Conservation (phyloP, 2,329 filamentous ascomycete species). For the Diplodia seriata region DNA sequence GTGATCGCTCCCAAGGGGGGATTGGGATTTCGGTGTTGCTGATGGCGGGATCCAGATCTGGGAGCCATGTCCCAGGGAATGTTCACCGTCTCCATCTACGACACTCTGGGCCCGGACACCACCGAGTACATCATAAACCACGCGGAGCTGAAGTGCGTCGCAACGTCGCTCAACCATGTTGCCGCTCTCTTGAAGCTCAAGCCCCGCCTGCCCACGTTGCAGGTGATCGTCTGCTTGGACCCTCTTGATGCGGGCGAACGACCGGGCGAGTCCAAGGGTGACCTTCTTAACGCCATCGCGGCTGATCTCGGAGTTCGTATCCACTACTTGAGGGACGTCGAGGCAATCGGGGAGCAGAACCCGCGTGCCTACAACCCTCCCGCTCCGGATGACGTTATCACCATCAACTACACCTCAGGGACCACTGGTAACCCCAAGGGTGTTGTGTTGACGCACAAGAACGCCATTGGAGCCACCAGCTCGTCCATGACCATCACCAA, state of each 20-base stretch:
- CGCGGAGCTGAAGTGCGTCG: slow-evolving; percentile 75
- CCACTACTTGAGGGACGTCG: slow-evolving; percentile 80
- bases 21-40: background rate
- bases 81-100: slow-evolving; percentile 92
- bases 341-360: slow-evolving; percentile 76
- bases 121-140: slow-evolving; percentile 98
- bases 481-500: slow-evolving; percentile 62
- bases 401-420: slow-evolving; percentile 90
- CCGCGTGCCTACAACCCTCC: slow-evolving; percentile 76
- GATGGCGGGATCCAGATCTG: slow-evolving; percentile 65
- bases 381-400: slow-evolving; percentile 76
- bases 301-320: slow-evolving; percentile 76
- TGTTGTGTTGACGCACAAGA: slow-evolving; percentile 80
- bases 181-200: slow-evolving; percentile 81
- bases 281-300: slow-evolving; percentile 78
- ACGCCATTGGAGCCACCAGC: slow-evolving; percentile 76
- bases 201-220: slow-evolving; percentile 77
- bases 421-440: slow-evolving; percentile 85
- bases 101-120: slow-evolving; percentile 88
- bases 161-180: slow-evolving; percentile 81
- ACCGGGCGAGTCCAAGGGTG: slow-evolving; percentile 77
- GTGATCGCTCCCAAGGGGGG: slow-evolving; percentile 35
- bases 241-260: slow-evolving; percentile 80
- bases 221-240: slow-evolving; percentile 88
- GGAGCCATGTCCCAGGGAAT: slow-evolving; percentile 86